phyloP scores from a whole-genome alignment of 257 asterid genomes.

The Haberlea rhodopensis region DNA sequence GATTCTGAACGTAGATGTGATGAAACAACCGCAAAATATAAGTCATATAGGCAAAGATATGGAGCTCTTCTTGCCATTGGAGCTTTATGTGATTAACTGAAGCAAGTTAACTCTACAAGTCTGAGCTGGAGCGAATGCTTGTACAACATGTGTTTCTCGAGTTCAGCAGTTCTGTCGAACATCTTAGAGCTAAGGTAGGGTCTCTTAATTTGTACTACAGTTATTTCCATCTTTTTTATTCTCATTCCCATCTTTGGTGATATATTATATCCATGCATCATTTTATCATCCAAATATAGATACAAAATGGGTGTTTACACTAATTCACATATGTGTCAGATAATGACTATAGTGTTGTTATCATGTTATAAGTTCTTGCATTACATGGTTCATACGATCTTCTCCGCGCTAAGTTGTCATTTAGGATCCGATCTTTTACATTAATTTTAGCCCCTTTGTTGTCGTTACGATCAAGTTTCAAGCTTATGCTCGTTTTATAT shows the following conservation, averaged over 20 bases:
- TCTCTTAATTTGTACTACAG: too few species aligned
- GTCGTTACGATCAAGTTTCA: slow-evolving; percentile 9
- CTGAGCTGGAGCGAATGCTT: slow-evolving; percentile 91
- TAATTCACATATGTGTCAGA: neutral
- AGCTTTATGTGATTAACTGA: slow-evolving; percentile 83
- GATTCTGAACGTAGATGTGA: slow-evolving; percentile 50
- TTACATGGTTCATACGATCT: neutral
- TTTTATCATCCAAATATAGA: slow-evolving; percentile 12
- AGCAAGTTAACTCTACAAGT: slow-evolving; percentile 85
- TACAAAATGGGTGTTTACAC: neutral
- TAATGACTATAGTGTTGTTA: neutral
- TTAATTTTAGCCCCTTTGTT: slow-evolving; percentile 8
- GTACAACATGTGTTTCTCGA: slow-evolving; percentile 93
- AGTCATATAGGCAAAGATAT: slow-evolving; percentile 83
- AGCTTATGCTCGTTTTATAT: slow-evolving; percentile 14
- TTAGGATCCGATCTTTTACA: neutral
- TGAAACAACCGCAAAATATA: slow-evolving; percentile 65
- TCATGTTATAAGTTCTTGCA: neutral
- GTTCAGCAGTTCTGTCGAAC: slow-evolving; percentile 76
- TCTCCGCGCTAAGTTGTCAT: neutral
- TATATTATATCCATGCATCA: neutral
- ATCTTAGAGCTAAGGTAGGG: too few species aligned
- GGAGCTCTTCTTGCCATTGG: slow-evolving; percentile 99
- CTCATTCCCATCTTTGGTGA: slow-evolving; percentile 10
- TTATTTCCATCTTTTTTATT: slow-evolving; percentile 13